A percentile compares a stretch with the other conserved stretches of the same genome.
phyloP scores from a whole-genome alignment of 2,329 filamentous ascomycete genomes.

The Talaromyces sp. region DNA sequence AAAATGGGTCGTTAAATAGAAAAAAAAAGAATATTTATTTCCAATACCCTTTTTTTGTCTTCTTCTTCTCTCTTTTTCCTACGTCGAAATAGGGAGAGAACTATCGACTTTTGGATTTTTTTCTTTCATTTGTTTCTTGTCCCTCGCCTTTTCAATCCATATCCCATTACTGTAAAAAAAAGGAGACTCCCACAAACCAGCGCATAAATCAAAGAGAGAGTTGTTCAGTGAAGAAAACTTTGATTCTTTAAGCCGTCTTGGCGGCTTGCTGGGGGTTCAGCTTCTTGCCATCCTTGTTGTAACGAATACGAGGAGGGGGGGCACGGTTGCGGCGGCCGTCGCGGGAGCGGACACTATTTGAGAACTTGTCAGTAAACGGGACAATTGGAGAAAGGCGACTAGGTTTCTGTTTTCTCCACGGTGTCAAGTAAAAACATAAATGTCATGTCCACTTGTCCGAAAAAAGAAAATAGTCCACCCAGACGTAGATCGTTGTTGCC shows the following conservation, averaged over 20 bases:
- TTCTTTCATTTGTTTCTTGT: neutral
- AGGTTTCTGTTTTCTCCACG: neutral
- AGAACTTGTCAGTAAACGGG: constrained; percentile 10
- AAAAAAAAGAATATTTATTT: constrained; percentile 1
- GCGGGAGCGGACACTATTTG: constrained; percentile 82
- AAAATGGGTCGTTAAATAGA: neutral
- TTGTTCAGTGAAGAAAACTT: neutral
- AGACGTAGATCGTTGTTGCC: neutral
- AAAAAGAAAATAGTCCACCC: neutral
- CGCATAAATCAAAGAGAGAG: constrained; percentile 1
- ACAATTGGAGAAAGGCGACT: neutral
- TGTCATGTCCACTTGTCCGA: neutral
- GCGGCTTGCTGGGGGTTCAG: constrained; percentile 77
- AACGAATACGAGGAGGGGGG: constrained; percentile 92
- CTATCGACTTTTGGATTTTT: neutral
- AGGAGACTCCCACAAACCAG: neutral
- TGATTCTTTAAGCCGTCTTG: constrained; percentile 50
- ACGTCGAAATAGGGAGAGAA: neutral
- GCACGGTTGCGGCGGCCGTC: constrained; percentile 98
- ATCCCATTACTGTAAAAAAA: neutral
- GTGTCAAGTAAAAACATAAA: neutral
- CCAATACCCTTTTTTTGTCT: neutral
- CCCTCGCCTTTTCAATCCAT: neutral
- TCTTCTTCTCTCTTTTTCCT: neutral
- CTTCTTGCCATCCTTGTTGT: constrained; percentile 99